These are phyloP conservation scores for Xylariales sp. DNA, from an alignment of 2,329 filamentous ascomycete genomes.

Conservation along the genomic window DNA sequence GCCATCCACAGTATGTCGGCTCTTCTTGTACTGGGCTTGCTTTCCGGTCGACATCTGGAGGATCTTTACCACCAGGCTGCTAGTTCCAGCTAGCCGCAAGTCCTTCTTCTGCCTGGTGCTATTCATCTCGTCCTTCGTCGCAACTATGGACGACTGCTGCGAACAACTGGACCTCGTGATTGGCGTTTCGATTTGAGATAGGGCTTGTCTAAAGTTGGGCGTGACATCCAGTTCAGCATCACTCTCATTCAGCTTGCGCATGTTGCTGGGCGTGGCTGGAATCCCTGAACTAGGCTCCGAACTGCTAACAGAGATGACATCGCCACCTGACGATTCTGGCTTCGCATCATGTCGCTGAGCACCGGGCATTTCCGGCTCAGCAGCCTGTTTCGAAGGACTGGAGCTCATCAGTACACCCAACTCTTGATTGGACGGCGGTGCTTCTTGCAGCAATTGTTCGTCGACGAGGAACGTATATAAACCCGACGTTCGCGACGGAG, in stretches of 20 bases:
- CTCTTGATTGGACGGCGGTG: constrained; percentile 19
- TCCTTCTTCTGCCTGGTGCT: too few relatives aligned
- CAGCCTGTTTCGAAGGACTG: constrained; percentile 12
- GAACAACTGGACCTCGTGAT: neutral
- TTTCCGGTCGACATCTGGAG: neutral
- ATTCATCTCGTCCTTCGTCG: too few relatives aligned
- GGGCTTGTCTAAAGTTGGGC: constrained; percentile 5
- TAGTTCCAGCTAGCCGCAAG: neutral
- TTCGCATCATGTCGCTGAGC: too few relatives aligned
- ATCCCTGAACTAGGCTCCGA: neutral
- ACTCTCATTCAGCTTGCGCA: neutral
- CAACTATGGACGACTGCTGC: neutral
- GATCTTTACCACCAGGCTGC: constrained; percentile 5
- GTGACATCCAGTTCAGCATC: constrained; percentile 9
- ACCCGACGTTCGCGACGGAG: constrained; percentile 15
- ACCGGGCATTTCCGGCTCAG: too few relatives aligned
- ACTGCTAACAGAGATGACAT: neutral
- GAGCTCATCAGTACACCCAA: constrained; percentile 17
- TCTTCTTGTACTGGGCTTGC: constrained; percentile 6
- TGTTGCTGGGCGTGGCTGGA: neutral
- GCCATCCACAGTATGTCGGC: neutral
- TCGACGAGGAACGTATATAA: constrained; percentile 17
- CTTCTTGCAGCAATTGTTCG: constrained; percentile 14
- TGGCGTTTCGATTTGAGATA: constrained; percentile 9
- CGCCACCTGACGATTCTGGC: neutral